A percentile compares a stretch with the other conserved stretches of the same genome.
phyloP scores from a whole-genome alignment of 1,139 yeast genomes.

The Zygoascus sp. region DNA sequence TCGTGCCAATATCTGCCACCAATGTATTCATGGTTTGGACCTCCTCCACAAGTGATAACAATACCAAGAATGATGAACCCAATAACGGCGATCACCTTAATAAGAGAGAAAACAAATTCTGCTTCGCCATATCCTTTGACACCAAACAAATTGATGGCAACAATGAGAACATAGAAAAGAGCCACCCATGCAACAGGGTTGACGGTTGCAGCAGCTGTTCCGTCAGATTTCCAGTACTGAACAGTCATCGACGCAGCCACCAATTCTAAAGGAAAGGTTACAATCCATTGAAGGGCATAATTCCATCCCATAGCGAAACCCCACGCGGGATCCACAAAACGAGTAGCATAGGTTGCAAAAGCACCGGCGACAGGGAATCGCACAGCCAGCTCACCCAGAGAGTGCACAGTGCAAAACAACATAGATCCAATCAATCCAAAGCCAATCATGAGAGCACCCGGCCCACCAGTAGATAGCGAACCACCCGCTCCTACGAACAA shows the following conservation, averaged over 20 bases:
- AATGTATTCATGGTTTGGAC: slow-evolving; percentile 55
- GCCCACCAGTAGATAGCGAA: slow-evolving; percentile 68
- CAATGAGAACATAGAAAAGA: slow-evolving; percentile 53
- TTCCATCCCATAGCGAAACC: slow-evolving; percentile 86
- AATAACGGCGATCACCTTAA: slow-evolving; percentile 54
- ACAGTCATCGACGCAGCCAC: slow-evolving; percentile 73
- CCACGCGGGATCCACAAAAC: slow-evolving; percentile 70
- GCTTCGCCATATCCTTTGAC: slow-evolving; percentile 71
- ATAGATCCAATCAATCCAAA: slow-evolving; percentile 64
- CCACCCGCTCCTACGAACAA: slow-evolving; percentile 71
- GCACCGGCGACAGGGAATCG: slow-evolving; percentile 78
- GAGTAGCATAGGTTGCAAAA: slow-evolving; percentile 63
- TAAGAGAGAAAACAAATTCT: slow-evolving; percentile 54
- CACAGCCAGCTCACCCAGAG: slow-evolving; percentile 83
- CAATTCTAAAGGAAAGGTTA: slow-evolving; percentile 67
- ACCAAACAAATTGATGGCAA: slow-evolving; percentile 58
- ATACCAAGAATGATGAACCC: slow-evolving; percentile 65
- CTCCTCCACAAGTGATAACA: slow-evolving; percentile 63
- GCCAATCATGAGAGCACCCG: slow-evolving; percentile 70
- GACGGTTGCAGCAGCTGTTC: slow-evolving; percentile 45
- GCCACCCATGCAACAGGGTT: slow-evolving; percentile 67
- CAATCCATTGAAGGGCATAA: slow-evolving; percentile 72
- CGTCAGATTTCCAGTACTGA: slow-evolving; percentile 56
- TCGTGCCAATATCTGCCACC: slow-evolving; percentile 59
- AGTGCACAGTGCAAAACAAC: slow-evolving; percentile 68